Evolutionary conservation across 192 early-diverging fungal genomes (phyloP).

Genomic region (Geosiphon pyriformis): DNA sequence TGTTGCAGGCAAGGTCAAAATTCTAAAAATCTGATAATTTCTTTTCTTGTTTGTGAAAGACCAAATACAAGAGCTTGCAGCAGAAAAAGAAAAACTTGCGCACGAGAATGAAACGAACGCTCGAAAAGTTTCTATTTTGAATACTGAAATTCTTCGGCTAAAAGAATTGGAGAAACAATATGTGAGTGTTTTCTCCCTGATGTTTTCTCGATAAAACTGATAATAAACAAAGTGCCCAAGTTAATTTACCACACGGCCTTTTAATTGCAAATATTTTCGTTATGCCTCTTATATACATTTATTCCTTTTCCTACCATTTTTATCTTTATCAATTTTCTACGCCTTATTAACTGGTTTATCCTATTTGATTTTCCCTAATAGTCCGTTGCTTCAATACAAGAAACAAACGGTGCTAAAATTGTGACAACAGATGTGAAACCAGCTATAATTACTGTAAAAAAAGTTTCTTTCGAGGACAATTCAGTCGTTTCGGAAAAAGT

Average conservation of each 20-base stretch:
- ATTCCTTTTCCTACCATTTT: too few relatives aligned
- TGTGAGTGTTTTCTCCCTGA: not conserved
- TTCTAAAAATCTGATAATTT: too few relatives aligned
- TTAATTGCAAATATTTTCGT: too few relatives aligned
- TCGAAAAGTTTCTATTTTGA: conserved; percentile 7
- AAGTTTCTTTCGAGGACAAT: not conserved
- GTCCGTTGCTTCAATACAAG: not conserved
- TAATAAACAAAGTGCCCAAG: too few relatives aligned
- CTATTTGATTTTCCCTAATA: too few relatives aligned
- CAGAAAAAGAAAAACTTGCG: conserved; percentile 17
- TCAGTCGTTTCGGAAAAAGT: not conserved
- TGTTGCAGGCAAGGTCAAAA: too few relatives aligned
- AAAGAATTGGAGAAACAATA: conserved; percentile 30
- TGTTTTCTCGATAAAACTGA: too few relatives aligned
- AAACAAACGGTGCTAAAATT: not conserved
- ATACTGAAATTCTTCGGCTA: conserved; percentile 21
- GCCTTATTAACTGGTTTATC: not conserved
- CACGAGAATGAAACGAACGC: conserved; percentile 5
- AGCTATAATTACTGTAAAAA: not conserved
- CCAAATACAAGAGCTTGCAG: conserved; percentile 15
- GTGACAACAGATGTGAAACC: not conserved
- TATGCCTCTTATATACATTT: too few relatives aligned
- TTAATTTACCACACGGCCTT: too few relatives aligned
- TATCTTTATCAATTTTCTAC: not conserved
- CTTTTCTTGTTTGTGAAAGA: too few relatives aligned